phyloP scores from a whole-genome alignment of 306 rosid species.

The Quercus variabilis region DNA sequence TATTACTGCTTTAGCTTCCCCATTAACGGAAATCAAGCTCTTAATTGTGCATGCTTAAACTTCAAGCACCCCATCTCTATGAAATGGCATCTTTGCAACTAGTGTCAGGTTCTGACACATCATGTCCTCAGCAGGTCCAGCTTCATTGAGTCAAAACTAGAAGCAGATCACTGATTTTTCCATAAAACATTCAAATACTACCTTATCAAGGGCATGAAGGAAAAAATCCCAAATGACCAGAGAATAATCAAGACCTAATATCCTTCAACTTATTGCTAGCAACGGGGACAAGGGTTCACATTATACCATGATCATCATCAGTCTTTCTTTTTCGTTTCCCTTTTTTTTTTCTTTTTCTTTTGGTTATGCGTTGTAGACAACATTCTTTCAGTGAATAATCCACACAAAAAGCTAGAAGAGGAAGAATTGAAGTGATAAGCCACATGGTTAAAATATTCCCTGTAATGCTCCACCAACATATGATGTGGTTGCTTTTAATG shows the following conservation, averaged over 20 bases:
- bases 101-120: background rate
- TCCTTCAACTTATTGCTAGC: background rate
- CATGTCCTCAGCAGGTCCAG: slow-evolving; percentile 12
- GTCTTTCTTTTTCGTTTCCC: background rate
- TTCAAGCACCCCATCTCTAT: background rate
- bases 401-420: too few species aligned
- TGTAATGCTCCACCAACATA: too few species aligned
- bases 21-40: background rate
- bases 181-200: background rate
- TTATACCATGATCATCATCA: background rate
- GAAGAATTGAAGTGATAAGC: background rate
- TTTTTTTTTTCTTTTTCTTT: too few species aligned
- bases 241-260: background rate
- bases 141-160: background rate
- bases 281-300: background rate
- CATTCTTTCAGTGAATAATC: background rate
- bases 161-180: background rate
- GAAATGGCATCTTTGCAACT: background rate
- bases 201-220: background rate
- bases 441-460: background rate
- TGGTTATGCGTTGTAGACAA: background rate
- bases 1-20: background rate
- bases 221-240: background rate
- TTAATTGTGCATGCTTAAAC: background rate
- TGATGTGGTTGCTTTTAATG: too few species aligned